phyloP scores from a whole-genome alignment of 176 grass and related monocot species.

The Saccharum spontaneum region DNA sequence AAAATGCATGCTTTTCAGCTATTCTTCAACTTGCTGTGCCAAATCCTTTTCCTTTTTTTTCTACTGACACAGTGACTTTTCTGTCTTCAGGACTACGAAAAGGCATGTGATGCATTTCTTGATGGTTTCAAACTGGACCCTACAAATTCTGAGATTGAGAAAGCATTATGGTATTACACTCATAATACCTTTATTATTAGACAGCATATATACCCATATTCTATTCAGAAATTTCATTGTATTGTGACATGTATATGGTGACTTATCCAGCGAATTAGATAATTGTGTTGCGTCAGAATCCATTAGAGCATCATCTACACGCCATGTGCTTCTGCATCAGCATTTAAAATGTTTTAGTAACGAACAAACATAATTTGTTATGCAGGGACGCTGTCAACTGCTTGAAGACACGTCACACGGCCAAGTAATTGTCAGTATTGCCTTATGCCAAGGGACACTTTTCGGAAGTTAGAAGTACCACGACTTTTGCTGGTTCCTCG shows the following conservation, averaged over 20 bases:
- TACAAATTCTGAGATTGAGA: constrained; percentile 22
- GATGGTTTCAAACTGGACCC: constrained; percentile 47
- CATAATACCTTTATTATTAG: not conserved
- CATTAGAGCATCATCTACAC: not conserved
- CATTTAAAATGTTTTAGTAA: not conserved
- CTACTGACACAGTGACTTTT: not conserved
- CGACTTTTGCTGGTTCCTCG: not conserved
- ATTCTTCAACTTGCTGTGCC: not conserved
- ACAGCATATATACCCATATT: not conserved
- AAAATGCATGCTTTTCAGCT: not conserved
- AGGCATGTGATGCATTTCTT: constrained; percentile 36
- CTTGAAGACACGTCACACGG: not conserved
- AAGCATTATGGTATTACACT: constrained; percentile 25
- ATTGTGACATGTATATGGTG: not conserved
- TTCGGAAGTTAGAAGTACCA: not conserved
- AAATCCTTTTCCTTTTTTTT: constrained; percentile 10
- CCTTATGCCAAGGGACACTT: not conserved
- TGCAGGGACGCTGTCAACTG: constrained; percentile 19
- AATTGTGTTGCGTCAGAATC: not conserved
- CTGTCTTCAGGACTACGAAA: constrained; percentile 43
- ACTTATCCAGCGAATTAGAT: not conserved
- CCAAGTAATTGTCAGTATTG: not conserved
- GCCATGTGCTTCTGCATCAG: not conserved
- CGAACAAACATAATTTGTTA: not conserved
- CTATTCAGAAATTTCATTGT: not conserved